Conservation (phyloP, 2,329 filamentous ascomycete species). For the Xylariaceae sp. region DNA sequence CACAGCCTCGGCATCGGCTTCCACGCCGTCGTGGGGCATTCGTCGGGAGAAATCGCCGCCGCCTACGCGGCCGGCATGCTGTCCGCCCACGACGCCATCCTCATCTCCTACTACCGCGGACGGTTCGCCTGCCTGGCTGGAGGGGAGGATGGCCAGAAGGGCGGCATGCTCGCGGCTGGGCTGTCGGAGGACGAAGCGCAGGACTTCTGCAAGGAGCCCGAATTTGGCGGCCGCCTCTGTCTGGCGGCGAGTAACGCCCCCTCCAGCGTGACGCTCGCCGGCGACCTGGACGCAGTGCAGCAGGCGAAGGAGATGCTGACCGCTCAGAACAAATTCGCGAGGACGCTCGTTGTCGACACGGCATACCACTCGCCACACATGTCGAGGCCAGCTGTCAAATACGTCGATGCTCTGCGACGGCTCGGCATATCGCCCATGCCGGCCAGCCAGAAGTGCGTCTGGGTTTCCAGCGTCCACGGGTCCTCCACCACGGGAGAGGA, state of each 20-base stretch:
- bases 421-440: constrained; percentile 20
- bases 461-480: constrained; percentile 35
- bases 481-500: constrained; percentile 7
- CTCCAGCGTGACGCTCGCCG: constrained; percentile 21
- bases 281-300: constrained; percentile 17
- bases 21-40: constrained; percentile 24
- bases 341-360: constrained; percentile 32
- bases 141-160: constrained; percentile 15
- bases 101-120: constrained; percentile 25
- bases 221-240: constrained; percentile 15
- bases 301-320: constrained; percentile 13
- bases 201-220: constrained; percentile 12
- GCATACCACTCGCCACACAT: constrained; percentile 46
- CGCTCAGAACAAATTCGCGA: constrained; percentile 22
- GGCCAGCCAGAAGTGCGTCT: constrained; percentile 20
- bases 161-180: constrained; percentile 22
- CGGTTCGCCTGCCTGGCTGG: constrained; percentile 15
- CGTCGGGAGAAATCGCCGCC: constrained; percentile 25
- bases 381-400: constrained; percentile 25
- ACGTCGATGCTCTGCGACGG: constrained; percentile 22
- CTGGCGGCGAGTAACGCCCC: constrained; percentile 24
- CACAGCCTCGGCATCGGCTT: constrained; percentile 18
- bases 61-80: constrained; percentile 23
- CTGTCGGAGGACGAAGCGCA: constrained; percentile 20
- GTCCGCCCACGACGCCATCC: constrained; percentile 21